Evolutionary conservation across 306 rosid genomes (phyloP).

Genomic region (Begonia fuchsioides): DNA sequence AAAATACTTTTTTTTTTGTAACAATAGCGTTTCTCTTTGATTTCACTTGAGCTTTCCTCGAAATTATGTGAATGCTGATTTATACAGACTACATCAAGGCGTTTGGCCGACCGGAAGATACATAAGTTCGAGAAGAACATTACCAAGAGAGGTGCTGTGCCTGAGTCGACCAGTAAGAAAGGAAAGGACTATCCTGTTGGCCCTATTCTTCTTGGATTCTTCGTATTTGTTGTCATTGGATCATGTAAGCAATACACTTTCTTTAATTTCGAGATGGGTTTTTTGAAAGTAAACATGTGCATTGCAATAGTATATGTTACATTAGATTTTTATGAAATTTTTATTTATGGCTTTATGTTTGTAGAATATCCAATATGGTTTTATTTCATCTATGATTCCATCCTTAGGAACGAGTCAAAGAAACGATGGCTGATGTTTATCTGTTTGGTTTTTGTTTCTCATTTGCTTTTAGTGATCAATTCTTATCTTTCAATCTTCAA

Average conservation of each 20-base stretch:
- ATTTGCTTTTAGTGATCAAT: not conserved
- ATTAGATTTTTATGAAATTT: too few relatives aligned
- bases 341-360: too few relatives aligned
- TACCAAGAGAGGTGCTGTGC: constrained; percentile 78
- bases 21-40: too few relatives aligned
- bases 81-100: constrained; percentile 82
- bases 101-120: constrained; percentile 85
- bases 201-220: constrained; percentile 82
- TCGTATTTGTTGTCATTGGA: constrained; percentile 87
- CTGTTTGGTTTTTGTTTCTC: not conserved
- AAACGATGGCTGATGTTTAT: not conserved
- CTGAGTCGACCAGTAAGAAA: constrained; percentile 67
- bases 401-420: too few relatives aligned
- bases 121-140: constrained; percentile 86
- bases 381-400: too few relatives aligned
- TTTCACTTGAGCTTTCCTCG: too few relatives aligned
- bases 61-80: not conserved
- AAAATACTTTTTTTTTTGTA: too few relatives aligned
- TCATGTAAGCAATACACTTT: constrained; percentile 44
- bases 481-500: not conserved
- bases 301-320: too few relatives aligned
- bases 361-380: too few relatives aligned
- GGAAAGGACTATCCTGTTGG: constrained; percentile 92
- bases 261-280: too few relatives aligned
- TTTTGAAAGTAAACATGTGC: too few relatives aligned